Evolutionary conservation across 345 rosid genomes (phyloP), one percentile per base, ranked within the genome.

Genomic region (Excoecaria agallocha): DNA sequence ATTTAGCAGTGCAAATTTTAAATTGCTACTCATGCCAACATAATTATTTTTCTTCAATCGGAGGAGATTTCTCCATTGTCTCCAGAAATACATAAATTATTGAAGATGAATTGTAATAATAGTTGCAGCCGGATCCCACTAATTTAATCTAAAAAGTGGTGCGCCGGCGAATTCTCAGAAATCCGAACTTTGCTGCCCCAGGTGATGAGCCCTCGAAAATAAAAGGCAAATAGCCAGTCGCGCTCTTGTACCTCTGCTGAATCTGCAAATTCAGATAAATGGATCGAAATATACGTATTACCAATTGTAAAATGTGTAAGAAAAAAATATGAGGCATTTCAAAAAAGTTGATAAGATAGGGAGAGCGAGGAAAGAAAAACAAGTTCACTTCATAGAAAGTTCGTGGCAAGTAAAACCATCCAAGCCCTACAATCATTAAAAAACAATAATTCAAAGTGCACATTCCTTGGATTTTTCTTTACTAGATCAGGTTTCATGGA

Each of bases 191-290:
- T 61, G 97, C 97, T 10, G 93, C 92, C 67, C 98, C 98, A 1
- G 94, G 97, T 11, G 98, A 96, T 1, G 99, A 96, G 39, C 97
- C 96, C 81, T 93, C 96, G 30, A 93, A 91, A 66, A 96, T 71
- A 55, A 88, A 80, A 30, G 98, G 97, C 79, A 90, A 77, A 82
- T 93, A 93, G 24, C 97, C 98, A 15, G 98, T 96, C 49, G 91
- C 99, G 8, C 79, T 84, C 87, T 93, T 90, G 92, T 93, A 93
- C 79, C 88, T 93, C 70, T 85, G 94, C 83, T 90, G 98, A 84
- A 96, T 84, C 99, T 93, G 97, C 20, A 80, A 76, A 66, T 73
- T 56, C n/a, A n/a, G n/a, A n/a, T n/a, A n/a, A n/a, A n/a, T n/a
- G n/a, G n/a, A 30, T 30, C 30, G 30, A 30, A 30, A 30, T 30